These are phyloP conservation scores for Alternaria gaisen DNA, from an alignment of 2,329 filamentous ascomycete genomes.

Conservation along the genomic window DNA sequence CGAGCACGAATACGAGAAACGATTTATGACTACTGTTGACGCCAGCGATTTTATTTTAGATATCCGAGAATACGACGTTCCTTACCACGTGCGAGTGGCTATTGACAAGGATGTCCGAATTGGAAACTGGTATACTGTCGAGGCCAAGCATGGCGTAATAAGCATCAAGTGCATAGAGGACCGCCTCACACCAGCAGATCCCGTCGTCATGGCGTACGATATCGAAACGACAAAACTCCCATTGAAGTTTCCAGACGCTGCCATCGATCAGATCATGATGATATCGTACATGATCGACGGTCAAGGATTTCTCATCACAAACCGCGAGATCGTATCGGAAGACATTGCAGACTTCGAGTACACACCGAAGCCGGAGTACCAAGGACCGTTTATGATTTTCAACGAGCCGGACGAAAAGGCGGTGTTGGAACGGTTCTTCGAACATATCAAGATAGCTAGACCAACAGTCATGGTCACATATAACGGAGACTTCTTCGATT, in stretches of 20 bases:
- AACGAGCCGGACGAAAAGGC: constrained; percentile 95
- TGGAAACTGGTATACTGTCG: constrained; percentile 96
- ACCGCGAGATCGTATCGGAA: constrained; percentile 95
- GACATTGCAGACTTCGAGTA: constrained; percentile 99
- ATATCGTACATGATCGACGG: constrained; percentile 99
- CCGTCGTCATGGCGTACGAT: constrained; percentile 98
- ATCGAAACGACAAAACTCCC: constrained; percentile 97
- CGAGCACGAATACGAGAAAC: constrained; percentile 83
- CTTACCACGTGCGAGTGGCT: constrained; percentile 98
- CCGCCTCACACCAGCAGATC: constrained; percentile 87
- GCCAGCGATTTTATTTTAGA: constrained; percentile 98
- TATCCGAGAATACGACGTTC: constrained; percentile 98
- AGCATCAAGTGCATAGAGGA: constrained; percentile 87
- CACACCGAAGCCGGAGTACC: constrained; percentile 95
- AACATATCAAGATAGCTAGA: constrained; percentile 91
- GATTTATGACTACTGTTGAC: constrained; percentile 80
- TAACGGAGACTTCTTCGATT: constrained; percentile 99
- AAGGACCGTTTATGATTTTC: constrained; percentile 95
- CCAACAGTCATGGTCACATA: constrained; percentile 99
- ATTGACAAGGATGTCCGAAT: constrained; percentile 97
- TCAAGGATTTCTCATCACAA: constrained; percentile 96
- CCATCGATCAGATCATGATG: constrained; percentile 99
- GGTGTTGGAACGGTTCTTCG: constrained; percentile 89
- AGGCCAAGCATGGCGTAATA: constrained; percentile 89
- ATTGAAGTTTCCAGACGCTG: constrained; percentile 93